Base-by-base conservation (phyloP, 371 early-diverging fungal genomes). In the Mortierella sp. region DNA sequence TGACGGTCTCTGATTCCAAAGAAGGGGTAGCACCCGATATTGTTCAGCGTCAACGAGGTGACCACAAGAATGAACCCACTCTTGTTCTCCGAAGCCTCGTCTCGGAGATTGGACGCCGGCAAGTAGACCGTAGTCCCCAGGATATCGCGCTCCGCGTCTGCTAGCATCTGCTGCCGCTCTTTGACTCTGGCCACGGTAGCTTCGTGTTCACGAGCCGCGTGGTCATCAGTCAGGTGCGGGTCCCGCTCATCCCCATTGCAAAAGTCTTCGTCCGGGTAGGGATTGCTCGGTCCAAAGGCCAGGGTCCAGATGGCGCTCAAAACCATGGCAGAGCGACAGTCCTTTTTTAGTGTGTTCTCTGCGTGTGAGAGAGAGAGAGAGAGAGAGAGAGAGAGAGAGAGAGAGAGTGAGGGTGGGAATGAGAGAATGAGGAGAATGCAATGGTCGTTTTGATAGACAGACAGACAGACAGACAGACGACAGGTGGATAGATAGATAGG, bases 41-140 rank as follows among this genome's bases (percentile, higher is more conserved):
- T 88, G 65, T 89, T 89, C 65, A 86, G 82, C 2, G 87, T 82
- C 84, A 89, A 81, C 6, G 87, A 84, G 1, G 86, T 83, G 47
- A 88, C 84, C 0, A 87, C 87, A 4, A 89, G 74, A 18, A 77
- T 74, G 25, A 86, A 84, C 1, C 85, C 86, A 16, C 84, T 82
- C 47, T 85, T 75, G 62, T 83, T 87, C 48, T 89, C 88, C 26
- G 81, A 76, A 2, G 83, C 70, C 68, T 86, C 89, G 19, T 76
- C 76, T n/a, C 61, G 23, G 57, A 71, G 37, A 37, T 43, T 71
- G 12, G 72, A 67, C 28, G 65, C 52, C 1, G 76, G 76, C 4
- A 77, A 21, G 46, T 77, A 65, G 4, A 77, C 69, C 7, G 79
- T 77, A 4, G 79, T 77, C 28, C 66, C 63, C 15, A 77, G 70